These are phyloP conservation scores for Arachis monticola DNA, from an alignment of 331 rosid species.

Conservation along the genomic window DNA sequence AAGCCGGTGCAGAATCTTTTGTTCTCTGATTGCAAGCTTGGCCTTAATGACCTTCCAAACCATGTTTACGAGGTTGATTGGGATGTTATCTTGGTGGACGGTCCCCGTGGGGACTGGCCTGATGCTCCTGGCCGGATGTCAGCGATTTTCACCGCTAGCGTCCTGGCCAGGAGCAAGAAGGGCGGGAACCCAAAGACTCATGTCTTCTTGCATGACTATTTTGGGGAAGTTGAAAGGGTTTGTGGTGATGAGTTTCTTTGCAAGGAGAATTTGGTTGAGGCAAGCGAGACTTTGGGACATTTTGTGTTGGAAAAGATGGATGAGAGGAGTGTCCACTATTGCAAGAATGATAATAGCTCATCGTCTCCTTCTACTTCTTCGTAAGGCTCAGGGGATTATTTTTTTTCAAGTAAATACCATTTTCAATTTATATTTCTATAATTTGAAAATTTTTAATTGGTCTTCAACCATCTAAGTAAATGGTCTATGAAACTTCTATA, in stretches of 20 bases:
- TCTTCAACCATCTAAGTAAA: no score
- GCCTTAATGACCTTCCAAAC: slow-evolving; percentile 89
- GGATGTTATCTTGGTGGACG: slow-evolving; percentile 90
- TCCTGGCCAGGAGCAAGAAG: slow-evolving; percentile 86
- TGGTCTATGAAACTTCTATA: no score
- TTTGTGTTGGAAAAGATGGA: slow-evolving; percentile 90
- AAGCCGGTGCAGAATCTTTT: slow-evolving; percentile 89
- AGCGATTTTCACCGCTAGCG: slow-evolving; percentile 88
- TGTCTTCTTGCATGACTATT: slow-evolving; percentile 80
- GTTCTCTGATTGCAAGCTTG: slow-evolving; percentile 85
- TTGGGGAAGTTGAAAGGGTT: slow-evolving; percentile 61
- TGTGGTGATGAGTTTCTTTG: slow-evolving; percentile 87
- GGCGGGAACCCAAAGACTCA: slow-evolving; percentile 91
- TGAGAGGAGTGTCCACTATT: slow-evolving; percentile 67
- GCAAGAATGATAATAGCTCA: slow-evolving; percentile 44
- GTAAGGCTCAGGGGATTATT: neutral
- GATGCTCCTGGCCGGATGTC: slow-evolving; percentile 90
- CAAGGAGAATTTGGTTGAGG: slow-evolving; percentile 79
- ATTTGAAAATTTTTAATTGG: no score
- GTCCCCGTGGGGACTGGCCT: slow-evolving; percentile 92
- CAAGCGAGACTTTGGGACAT: slow-evolving; percentile 67
- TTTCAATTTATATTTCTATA: no score
- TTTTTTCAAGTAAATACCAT: no score
- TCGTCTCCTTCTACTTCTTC: slow-evolving; percentile 35
- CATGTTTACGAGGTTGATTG: slow-evolving; percentile 92